Conservation (phyloP, 73 alveolate species). For the Uronychia setigera region DNA sequence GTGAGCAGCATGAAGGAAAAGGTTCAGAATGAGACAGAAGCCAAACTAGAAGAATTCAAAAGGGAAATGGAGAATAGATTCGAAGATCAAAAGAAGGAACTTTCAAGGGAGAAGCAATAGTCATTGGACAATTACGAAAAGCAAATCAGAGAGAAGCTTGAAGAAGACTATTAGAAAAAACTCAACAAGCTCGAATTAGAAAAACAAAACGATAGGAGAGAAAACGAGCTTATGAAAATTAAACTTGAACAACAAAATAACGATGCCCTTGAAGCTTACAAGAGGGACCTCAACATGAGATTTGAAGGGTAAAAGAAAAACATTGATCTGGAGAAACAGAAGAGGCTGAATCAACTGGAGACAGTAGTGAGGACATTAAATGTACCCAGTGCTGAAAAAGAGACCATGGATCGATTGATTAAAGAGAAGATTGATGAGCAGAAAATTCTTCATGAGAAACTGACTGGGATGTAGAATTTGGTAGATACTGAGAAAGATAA, state of each 20-base stretch:
- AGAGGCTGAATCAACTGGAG: constrained; percentile 32
- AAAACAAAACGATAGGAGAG: constrained; percentile 31
- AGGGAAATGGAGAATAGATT: constrained; percentile 2
- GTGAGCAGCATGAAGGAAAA: constrained; percentile 2
- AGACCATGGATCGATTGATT: constrained; percentile 19
- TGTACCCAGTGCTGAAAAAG: constrained; percentile 32
- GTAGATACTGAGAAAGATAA: constrained; percentile 21
- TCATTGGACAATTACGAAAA: constrained; percentile 39
- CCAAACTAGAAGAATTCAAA: constrained; percentile 10
- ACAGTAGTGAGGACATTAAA: constrained; percentile 21
- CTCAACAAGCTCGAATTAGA: constrained; percentile 11
- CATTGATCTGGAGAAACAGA: constrained; percentile 38
- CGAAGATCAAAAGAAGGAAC: constrained; percentile 25
- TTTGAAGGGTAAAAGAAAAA: constrained; percentile 25
- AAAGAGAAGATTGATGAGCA: constrained; percentile 8
- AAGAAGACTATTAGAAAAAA: constrained; percentile 27
- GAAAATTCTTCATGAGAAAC: constrained; percentile 18
- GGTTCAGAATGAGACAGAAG: constrained; percentile 27
- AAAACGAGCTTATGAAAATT: constrained; percentile 19
- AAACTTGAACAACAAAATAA: constrained; percentile 29
- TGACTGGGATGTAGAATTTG: constrained; percentile 6
- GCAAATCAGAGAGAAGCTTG: constrained; percentile 12
- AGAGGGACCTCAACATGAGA: constrained; percentile 15
- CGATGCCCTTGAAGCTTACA: constrained; percentile 23
- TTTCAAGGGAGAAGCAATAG: background rate